phyloP scores from a whole-genome alignment of 1,284 basidiomycete species.

The Inonotus hispidus region DNA sequence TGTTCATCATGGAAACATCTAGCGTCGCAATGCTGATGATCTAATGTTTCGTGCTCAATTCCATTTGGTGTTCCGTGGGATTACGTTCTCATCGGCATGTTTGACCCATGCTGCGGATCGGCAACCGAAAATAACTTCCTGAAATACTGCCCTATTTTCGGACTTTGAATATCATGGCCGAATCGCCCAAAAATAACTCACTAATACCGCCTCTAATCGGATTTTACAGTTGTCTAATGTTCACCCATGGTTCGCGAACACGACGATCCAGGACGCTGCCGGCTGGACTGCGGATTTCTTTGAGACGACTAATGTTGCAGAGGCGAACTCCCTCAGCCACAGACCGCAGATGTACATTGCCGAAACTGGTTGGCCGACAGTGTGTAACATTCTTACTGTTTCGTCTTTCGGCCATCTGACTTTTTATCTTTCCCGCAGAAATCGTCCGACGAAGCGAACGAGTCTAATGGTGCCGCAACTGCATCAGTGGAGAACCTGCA shows the following conservation, averaged over 20 bases:
- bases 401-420: not conserved
- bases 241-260: conserved; percentile 82
- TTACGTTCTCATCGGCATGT: not conserved
- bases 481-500: conserved; percentile 68
- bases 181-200: not conserved
- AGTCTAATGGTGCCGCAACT: conserved; percentile 57
- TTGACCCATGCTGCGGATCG: conserved; percentile 6
- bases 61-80: not conserved
- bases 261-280: conserved; percentile 65
- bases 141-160: not conserved
- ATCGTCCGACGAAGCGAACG: conserved; percentile 50
- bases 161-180: not conserved
- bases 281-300: conserved; percentile 61
- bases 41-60: not conserved
- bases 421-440: conserved; percentile 32
- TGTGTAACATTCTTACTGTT: conserved; percentile 24
- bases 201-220: conserved; percentile 9
- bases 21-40: not conserved
- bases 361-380: conserved; percentile 92
- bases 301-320: conserved; percentile 49
- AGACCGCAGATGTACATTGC: conserved; percentile 80
- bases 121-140: conserved; percentile 4
- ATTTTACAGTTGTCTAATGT: conserved; percentile 64
- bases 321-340: conserved; percentile 47
- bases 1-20: conserved; percentile 1